These are phyloP conservation scores for Cyberlindnera japonica DNA, from an alignment of 805 yeast genomes.

Conservation along the genomic window DNA sequence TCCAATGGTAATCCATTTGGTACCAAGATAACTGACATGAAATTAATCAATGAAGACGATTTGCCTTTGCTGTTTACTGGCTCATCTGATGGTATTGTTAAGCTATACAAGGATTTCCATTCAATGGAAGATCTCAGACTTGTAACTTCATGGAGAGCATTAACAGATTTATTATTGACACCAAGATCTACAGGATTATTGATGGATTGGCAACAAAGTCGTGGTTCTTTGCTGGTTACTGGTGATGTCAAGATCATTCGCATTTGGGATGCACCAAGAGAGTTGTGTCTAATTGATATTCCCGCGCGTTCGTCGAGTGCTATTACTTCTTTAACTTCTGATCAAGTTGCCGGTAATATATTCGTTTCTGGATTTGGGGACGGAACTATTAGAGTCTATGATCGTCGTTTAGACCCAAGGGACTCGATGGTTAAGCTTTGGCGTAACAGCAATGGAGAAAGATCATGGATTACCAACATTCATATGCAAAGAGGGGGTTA, in stretches of 20 bases:
- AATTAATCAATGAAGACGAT: constrained; percentile 90
- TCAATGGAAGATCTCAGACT: constrained; percentile 51
- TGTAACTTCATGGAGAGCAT: constrained; percentile 88
- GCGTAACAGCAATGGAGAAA: constrained; percentile 47
- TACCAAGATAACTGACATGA: constrained; percentile 81
- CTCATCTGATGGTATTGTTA: constrained; percentile 91
- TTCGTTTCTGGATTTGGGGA: constrained; percentile 92
- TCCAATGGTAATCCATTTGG: constrained; percentile 85
- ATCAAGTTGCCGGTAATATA: constrained; percentile 90
- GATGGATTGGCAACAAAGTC: constrained; percentile 95
- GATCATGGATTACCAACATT: constrained; percentile 64
- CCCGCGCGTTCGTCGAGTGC: constrained; percentile 89
- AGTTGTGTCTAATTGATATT: constrained; percentile 77
- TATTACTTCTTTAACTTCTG: constrained; percentile 88
- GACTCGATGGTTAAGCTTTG: constrained; percentile 84
- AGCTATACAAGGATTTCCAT: constrained; percentile 76
- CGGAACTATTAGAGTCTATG: constrained; percentile 85
- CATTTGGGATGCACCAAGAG: constrained; percentile 96
- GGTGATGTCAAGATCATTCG: constrained; percentile 93
- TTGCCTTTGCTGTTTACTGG: constrained; percentile 81
- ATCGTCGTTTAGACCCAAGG: constrained; percentile 77
- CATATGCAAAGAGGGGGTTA: constrained; percentile 97
- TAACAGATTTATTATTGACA: constrained; percentile 78
- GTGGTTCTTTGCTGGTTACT: constrained; percentile 86
- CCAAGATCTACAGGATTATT: constrained; percentile 80